Percentiles rank a stretch among this genome's conserved stretches.
These are phyloP conservation scores for Chenopodium suecicum DNA, from an alignment of 148 eudicot species.

Conservation along the genomic window DNA sequence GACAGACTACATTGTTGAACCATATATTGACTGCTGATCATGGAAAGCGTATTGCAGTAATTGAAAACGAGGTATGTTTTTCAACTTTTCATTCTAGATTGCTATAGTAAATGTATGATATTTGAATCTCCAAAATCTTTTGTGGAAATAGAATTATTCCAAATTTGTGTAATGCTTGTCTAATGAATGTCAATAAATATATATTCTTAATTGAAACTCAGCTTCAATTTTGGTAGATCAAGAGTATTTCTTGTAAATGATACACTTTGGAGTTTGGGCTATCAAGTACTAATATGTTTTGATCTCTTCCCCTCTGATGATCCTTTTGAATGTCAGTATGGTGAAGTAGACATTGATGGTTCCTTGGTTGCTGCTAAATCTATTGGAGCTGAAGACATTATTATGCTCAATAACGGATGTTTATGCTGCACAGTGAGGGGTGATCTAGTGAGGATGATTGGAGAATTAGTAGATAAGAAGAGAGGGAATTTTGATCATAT, in stretches of 20 bases:
- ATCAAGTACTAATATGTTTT: neutral
- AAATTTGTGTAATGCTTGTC: neutral
- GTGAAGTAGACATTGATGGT: constrained; percentile 55
- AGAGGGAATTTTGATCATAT: constrained; percentile 95
- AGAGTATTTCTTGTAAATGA: neutral
- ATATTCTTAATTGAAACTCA: no score
- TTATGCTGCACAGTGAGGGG: constrained; percentile 99
- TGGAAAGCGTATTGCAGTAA: constrained; percentile 51
- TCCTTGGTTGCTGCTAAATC: constrained; percentile 94
- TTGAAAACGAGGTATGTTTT: constrained; percentile 47
- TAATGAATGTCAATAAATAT: neutral
- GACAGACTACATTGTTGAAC: constrained; percentile 78
- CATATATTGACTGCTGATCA: constrained; percentile 55
- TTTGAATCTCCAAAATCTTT: neutral
- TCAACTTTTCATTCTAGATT: neutral
- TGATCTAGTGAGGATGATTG: constrained; percentile 94
- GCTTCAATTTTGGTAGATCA: neutral
- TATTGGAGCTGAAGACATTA: constrained; percentile 87
- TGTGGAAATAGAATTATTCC: neutral
- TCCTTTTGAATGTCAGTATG: constrained; percentile 32
- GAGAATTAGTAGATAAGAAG: constrained; percentile 71
- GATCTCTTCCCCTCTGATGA: constrained; percentile 2
- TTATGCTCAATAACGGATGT: constrained; percentile 98
- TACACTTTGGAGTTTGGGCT: neutral
- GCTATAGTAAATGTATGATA: neutral